Evolutionary conservation across 176 grass and related monocot genomes (phyloP).

Genomic region (Zea luxurians): DNA sequence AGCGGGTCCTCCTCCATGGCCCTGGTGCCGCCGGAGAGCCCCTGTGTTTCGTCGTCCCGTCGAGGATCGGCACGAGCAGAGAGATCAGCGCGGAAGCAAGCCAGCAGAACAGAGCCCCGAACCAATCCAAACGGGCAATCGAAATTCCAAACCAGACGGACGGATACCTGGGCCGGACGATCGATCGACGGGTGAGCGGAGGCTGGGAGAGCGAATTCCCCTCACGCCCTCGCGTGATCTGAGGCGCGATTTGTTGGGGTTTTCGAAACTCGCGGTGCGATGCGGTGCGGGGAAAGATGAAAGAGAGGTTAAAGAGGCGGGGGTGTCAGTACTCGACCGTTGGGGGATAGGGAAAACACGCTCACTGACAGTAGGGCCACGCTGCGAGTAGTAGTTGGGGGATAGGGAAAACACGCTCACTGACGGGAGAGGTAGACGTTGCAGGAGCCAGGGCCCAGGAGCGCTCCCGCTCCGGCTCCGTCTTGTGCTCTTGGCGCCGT

Average conservation of each 20-base stretch:
- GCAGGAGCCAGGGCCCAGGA: no score
- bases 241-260: background rate
- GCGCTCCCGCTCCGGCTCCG: no score
- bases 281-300: background rate
- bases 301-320: slow-evolving; percentile 40
- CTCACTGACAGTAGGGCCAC: no score
- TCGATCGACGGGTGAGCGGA: background rate
- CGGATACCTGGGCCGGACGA: slow-evolving; percentile 30
- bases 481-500: no score
- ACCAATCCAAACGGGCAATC: background rate
- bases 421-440: no score
- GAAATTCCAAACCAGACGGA: background rate
- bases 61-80: background rate
- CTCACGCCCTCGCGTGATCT: background rate
- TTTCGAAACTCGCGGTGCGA: slow-evolving; percentile 17
- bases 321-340: slow-evolving; percentile 45
- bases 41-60: background rate
- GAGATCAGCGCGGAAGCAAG: background rate
- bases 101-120: background rate
- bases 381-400: background rate
- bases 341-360: slow-evolving; percentile 11
- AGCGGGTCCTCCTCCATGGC: slow-evolving; percentile 58
- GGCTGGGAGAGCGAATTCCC: background rate
- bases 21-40: background rate
- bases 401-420: no score